These are phyloP conservation scores for Aspergillus sclerotioniger DNA, from an alignment of 495 filamentous ascomycete genomes.

Conservation along the genomic window DNA sequence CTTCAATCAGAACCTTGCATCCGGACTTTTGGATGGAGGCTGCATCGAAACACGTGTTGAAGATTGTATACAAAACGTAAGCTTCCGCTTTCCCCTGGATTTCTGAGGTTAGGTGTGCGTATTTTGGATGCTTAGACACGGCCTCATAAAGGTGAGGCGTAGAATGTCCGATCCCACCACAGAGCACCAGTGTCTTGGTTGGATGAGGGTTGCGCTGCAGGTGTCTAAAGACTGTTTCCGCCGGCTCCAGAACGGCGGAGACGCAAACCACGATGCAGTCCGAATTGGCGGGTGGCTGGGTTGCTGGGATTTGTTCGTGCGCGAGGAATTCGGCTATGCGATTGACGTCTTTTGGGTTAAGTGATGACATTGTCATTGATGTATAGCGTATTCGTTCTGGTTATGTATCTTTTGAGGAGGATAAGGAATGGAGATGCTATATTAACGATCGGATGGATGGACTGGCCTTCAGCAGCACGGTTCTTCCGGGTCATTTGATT, in stretches of 20 bases:
- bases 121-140: slow-evolving; percentile 25
- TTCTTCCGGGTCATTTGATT: background rate
- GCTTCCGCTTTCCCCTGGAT: slow-evolving; percentile 31
- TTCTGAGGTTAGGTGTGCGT: slow-evolving; percentile 14
- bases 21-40: background rate
- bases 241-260: slow-evolving; percentile 23
- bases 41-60: slow-evolving; percentile 24
- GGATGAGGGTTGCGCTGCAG: slow-evolving; percentile 19
- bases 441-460: background rate
- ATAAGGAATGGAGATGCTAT: background rate
- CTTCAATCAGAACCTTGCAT: slow-evolving; percentile 32
- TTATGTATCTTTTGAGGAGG: background rate
- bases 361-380: background rate
- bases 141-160: slow-evolving; percentile 34
- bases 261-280: slow-evolving; percentile 32
- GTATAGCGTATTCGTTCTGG: background rate
- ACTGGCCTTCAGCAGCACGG: no score
- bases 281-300: slow-evolving; percentile 1
- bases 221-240: slow-evolving; percentile 18
- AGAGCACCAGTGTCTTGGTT: slow-evolving; percentile 33
- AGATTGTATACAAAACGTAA: slow-evolving; percentile 28
- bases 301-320: slow-evolving; percentile 14
- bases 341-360: slow-evolving; percentile 23
- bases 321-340: slow-evolving; percentile 24
- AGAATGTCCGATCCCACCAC: slow-evolving; percentile 40